Percentiles rank a stretch among this genome's conserved stretches.
phyloP scores from a whole-genome alignment of 2,329 filamentous ascomycete genomes.

The Chaetomium sp. region DNA sequence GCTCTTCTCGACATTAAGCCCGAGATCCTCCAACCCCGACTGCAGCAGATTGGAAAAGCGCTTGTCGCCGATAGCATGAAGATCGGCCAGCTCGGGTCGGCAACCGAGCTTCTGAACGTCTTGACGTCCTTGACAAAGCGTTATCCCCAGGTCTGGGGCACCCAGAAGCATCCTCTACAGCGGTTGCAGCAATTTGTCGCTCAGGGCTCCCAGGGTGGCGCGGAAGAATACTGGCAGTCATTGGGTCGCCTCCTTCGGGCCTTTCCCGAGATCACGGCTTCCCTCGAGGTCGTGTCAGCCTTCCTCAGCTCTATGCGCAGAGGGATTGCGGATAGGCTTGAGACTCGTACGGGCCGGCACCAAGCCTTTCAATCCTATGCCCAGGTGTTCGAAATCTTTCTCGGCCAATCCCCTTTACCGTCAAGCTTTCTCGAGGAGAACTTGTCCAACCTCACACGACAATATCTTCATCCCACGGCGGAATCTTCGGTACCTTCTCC shows the following conservation, averaged over 20 bases:
- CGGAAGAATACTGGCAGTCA: slow-evolving; percentile 71
- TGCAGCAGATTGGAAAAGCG: slow-evolving; percentile 55
- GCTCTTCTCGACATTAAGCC: slow-evolving; percentile 51
- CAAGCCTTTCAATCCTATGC: slow-evolving; percentile 78
- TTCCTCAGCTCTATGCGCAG: slow-evolving; percentile 69
- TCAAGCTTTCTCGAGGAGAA: slow-evolving; percentile 50
- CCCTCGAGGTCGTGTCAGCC: slow-evolving; percentile 55
- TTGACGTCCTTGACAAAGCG: slow-evolving; percentile 66
- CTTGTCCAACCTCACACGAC: slow-evolving; percentile 57
- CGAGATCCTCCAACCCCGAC: slow-evolving; percentile 51
- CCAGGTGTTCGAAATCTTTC: slow-evolving; percentile 59
- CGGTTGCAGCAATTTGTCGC: slow-evolving; percentile 73
- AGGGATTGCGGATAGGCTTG: slow-evolving; percentile 74
- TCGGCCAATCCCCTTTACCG: slow-evolving; percentile 48
- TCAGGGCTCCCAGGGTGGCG: slow-evolving; percentile 80
- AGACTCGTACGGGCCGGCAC: slow-evolving; percentile 67
- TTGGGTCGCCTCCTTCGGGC: slow-evolving; percentile 65
- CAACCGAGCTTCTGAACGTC: slow-evolving; percentile 68
- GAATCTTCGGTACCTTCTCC: slow-evolving; percentile 46
- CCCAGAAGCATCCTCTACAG: slow-evolving; percentile 57
- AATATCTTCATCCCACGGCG: slow-evolving; percentile 53
- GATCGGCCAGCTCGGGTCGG: slow-evolving; percentile 72
- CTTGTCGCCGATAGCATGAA: slow-evolving; percentile 76
- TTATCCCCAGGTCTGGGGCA: slow-evolving; percentile 74
- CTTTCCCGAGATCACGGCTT: slow-evolving; percentile 52